Base-by-base conservation (phyloP, 2,329 filamentous ascomycete genomes). In the Trichoderma koningii region DNA sequence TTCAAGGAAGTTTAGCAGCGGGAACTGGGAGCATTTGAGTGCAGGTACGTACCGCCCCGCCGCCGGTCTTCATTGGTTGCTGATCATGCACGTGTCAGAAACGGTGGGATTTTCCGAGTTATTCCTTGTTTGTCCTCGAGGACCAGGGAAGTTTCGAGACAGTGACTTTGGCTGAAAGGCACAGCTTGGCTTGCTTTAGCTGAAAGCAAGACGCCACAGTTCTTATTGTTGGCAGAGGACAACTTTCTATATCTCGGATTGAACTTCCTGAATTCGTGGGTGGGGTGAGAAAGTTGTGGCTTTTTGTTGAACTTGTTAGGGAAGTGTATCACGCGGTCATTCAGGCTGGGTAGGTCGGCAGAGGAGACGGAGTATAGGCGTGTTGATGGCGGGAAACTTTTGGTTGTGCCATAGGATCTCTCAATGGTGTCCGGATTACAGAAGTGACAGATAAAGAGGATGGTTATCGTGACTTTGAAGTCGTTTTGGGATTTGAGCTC, bases 41-140 rank as follows among this genome's bases (percentile, higher is more conserved):
- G 21, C 21, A 23, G 21, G 21, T 42, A 30, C 45, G 34, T 60
- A 51, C 34, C 38, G 12, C 23, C 10, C 15, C 21, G 21, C 15
- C 21, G 23, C 23, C 38, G 17, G 38, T n/a, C 38, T 50, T 21
- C 10, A 62, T 53, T 61, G 38, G 47, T 38, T 60, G 34, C 34
- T 50, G 48, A 14, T 34, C 48, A 44, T 17, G 48, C 57, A 62
- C 57, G 57, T 52, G 57, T 34, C 12, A 38, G 4, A 38, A 62
- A 21, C 9, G 14, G 28, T 30, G 50, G 50, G 26, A 7, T 17
- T 19, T 52, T 34, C 12, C 5, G 21, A 17, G 12, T 34, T 34
- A 19, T 52, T 21, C 50, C 50, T 34, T 23, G 21, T 23, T 23
- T 23, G 21, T 23, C 21, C 28, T 34, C 14, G 7, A 1, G 14